Percentiles rank a stretch among this genome's conserved stretches.
Conservation (phyloP, 2,329 filamentous ascomycete species). For the Aspergillus alliaceus region DNA sequence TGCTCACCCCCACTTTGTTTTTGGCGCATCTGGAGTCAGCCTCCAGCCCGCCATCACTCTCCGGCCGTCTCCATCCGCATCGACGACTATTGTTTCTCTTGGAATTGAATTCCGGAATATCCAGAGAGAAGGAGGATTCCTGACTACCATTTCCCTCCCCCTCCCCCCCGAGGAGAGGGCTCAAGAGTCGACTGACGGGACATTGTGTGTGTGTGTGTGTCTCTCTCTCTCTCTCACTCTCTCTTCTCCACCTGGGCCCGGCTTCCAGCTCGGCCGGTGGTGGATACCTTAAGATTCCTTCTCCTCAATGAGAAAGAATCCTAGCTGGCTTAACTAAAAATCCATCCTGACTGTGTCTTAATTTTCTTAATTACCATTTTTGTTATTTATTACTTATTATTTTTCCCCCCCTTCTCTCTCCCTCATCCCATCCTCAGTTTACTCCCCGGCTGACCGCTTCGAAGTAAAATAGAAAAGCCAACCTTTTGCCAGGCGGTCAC, state of each 20-base stretch:
- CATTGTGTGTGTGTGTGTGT: neutral
- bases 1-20: conserved; percentile 10
- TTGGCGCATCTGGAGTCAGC: conserved; percentile 23
- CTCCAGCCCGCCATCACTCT: conserved; percentile 13
- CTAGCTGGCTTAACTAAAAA: neutral
- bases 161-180: neutral
- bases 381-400: neutral
- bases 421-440: neutral
- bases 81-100: neutral
- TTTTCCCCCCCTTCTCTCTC: neutral
- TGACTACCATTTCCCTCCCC: too few species aligned
- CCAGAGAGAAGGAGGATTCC: neutral
- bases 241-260: neutral
- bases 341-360: neutral
- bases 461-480: neutral
- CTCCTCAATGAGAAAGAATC: conserved; percentile 7
- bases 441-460: neutral
- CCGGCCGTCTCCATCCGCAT: neutral
- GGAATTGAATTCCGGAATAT: neutral
- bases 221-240: neutral
- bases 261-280: conserved; percentile 6
- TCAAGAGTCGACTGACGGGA: neutral
- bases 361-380: neutral
- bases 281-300: conserved; percentile 3
- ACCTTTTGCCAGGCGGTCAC: neutral